Conservation (phyloP, 257 asterid genomes). For the Solanum piurae region DNA sequence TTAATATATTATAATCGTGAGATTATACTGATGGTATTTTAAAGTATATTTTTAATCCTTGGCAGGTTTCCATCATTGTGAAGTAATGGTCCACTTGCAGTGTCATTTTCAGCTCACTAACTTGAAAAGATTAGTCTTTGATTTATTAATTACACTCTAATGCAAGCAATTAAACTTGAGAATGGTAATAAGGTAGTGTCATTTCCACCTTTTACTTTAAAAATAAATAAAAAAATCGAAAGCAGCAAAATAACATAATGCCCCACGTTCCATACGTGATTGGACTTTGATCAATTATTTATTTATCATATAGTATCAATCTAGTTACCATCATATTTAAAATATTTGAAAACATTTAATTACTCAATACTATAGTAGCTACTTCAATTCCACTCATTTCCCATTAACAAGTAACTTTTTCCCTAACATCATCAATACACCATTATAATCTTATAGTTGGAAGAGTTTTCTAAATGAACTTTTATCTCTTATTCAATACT, state of each 20-base stretch:
- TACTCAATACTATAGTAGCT: background rate
- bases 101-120: background rate
- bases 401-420: background rate
- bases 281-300: background rate
- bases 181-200: background rate
- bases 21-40: background rate
- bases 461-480: background rate
- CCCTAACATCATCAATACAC: background rate
- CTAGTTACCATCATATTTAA: background rate
- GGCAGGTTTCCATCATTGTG: background rate
- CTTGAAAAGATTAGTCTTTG: background rate
- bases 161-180: background rate
- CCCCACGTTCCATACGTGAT: conserved; percentile 1
- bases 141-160: background rate
- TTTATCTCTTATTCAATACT: background rate
- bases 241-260: conserved; percentile 1
- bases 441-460: background rate
- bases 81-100: background rate
- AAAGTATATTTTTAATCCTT: background rate
- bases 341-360: background rate
- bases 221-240: background rate
- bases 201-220: background rate
- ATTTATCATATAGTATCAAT: background rate
- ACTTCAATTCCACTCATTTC: background rate
- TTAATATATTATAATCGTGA: background rate